Evolutionary conservation across 495 filamentous ascomycete species (phyloP).

Genomic region (Aspergillus ellipticus): DNA sequence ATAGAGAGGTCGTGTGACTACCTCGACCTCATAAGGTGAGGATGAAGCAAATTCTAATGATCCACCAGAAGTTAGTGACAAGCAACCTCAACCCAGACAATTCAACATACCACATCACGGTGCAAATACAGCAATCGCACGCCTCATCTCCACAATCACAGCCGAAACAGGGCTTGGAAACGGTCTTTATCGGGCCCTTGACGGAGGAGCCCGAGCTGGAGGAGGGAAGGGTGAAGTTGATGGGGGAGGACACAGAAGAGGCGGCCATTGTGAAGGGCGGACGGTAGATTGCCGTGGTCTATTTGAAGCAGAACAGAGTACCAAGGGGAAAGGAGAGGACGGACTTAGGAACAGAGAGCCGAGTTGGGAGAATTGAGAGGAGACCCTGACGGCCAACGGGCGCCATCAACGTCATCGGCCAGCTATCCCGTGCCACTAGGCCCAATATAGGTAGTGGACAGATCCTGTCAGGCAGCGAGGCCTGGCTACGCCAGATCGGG

Average conservation of each 20-base stretch:
- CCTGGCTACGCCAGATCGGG: neutral
- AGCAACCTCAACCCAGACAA: neutral
- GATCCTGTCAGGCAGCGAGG: neutral
- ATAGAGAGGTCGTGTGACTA: neutral
- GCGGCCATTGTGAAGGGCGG: conserved; percentile 9
- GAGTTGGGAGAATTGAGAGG: neutral
- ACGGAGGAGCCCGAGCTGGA: conserved; percentile 33
- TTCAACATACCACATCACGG: conserved; percentile 29
- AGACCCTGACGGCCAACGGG: neutral
- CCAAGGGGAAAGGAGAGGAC: neutral
- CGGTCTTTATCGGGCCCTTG: conserved; percentile 39
- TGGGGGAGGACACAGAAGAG: conserved; percentile 19
- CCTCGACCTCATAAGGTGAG: neutral
- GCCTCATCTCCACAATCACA: conserved; percentile 44
- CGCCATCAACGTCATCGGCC: conserved; percentile 3
- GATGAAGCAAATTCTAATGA: neutral
- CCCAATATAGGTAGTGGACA: neutral
- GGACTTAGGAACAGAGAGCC: neutral
- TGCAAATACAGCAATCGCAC: conserved; percentile 45
- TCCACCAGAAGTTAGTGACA: neutral
- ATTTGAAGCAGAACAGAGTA: neutral
- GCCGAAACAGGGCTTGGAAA: conserved; percentile 44
- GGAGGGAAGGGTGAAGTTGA: conserved; percentile 33
- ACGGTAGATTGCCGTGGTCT: neutral
- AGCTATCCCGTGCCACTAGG: neutral